Percentiles rank a stretch among this genome's conserved stretches.
Conservation (phyloP, 768 basidiomycete species). For the Mycena vulgaris region DNA sequence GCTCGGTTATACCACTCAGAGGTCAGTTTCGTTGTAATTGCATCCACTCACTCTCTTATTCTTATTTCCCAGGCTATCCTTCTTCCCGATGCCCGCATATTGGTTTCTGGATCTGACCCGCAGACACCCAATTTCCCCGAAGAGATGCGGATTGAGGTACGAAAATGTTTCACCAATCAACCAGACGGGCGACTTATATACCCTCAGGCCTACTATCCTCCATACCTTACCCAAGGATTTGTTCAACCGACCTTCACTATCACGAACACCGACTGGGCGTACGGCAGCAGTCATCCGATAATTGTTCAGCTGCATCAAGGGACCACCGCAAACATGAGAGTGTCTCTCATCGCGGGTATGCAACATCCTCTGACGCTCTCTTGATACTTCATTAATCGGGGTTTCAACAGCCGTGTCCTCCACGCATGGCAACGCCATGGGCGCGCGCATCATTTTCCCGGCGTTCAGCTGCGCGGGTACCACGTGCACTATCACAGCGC, state of each 20-base stretch:
- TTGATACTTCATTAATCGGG: constrained; percentile 25
- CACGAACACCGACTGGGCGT: constrained; percentile 73
- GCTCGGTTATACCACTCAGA: constrained; percentile 86
- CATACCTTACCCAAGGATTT: constrained; percentile 80
- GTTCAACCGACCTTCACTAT: constrained; percentile 76
- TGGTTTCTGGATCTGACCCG: constrained; percentile 85
- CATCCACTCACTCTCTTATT: background rate
- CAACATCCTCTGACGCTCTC: constrained; percentile 6
- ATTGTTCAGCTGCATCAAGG: constrained; percentile 62
- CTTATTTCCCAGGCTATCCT: constrained; percentile 66
- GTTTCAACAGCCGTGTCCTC: constrained; percentile 71
- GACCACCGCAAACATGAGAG: constrained; percentile 59
- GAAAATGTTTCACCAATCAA: background rate
- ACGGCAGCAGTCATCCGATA: constrained; percentile 69
- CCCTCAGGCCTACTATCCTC: constrained; percentile 82
- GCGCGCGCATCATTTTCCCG: constrained; percentile 80
- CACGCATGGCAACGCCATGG: constrained; percentile 86
- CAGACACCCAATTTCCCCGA: constrained; percentile 75
- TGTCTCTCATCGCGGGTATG: constrained; percentile 78
- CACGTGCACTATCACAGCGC: constrained; percentile 83
- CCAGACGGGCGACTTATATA: background rate
- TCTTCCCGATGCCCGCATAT: constrained; percentile 80
- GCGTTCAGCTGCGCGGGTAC: constrained; percentile 77
- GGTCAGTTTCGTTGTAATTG: background rate
- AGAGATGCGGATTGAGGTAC: constrained; percentile 78